A percentile compares a stretch with the other conserved stretches of the same genome.
Conservation (phyloP, 2,329 filamentous ascomycete genomes). For the Fusarium pseudocircinatum region DNA sequence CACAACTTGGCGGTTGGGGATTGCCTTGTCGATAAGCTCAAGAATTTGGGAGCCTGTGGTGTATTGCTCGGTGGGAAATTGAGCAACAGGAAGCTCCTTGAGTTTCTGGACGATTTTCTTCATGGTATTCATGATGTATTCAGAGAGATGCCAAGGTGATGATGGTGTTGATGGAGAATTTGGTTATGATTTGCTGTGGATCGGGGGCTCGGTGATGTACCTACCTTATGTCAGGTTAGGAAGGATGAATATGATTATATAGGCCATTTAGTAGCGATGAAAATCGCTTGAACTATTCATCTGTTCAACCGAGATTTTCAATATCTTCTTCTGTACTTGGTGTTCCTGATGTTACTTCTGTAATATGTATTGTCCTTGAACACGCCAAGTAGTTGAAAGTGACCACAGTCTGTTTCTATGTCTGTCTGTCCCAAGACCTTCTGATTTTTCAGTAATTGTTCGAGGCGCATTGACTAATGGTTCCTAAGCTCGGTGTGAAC, state of each 20-base stretch:
- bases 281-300: accelerated
- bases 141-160: background rate
- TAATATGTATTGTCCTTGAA: accelerated
- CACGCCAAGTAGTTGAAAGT: accelerated
- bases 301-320: accelerated
- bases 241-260: accelerated
- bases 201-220: background rate
- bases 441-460: accelerated
- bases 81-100: background rate
- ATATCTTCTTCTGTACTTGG: accelerated
- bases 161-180: background rate
- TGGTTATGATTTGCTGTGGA: accelerated
- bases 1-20: no score
- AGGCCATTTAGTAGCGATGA: accelerated
- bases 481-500: accelerated
- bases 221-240: background rate
- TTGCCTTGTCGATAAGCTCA: no score
- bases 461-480: accelerated
- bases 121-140: background rate
- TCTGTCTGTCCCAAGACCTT: no score
- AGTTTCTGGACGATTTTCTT: background rate
- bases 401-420: accelerated
- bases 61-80: no score
- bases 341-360: accelerated
- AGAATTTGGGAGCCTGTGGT: no score